Evolutionary conservation across 1,284 basidiomycete species (phyloP).

Genomic region (Grifola frondosa): DNA sequence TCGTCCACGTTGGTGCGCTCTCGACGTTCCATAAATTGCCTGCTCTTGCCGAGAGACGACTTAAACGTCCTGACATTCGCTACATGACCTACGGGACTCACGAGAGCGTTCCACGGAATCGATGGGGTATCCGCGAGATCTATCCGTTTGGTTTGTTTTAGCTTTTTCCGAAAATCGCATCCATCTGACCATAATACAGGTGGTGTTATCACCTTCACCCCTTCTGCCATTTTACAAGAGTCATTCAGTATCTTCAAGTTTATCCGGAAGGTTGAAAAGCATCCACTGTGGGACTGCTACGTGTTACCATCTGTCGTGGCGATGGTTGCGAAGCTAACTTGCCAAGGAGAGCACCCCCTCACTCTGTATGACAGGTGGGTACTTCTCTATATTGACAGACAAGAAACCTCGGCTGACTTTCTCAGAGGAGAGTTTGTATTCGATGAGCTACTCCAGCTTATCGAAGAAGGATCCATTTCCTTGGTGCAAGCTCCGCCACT

Average conservation of each 20-base stretch:
- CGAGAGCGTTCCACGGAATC: constrained; percentile 41
- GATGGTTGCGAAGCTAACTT: constrained; percentile 34
- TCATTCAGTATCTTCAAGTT: constrained; percentile 42
- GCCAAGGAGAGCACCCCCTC: constrained; percentile 22
- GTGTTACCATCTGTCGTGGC: constrained; percentile 60
- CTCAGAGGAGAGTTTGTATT: constrained; percentile 40
- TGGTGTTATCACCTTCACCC: constrained; percentile 66
- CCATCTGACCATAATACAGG: constrained; percentile 39
- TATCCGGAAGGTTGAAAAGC: constrained; percentile 50
- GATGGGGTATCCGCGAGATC: constrained; percentile 62
- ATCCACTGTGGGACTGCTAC: constrained; percentile 67
- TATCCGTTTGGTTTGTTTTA: constrained; percentile 55
- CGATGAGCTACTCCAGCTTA: constrained; percentile 42
- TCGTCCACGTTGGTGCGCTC: constrained; percentile 63
- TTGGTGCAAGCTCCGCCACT: constrained; percentile 45
- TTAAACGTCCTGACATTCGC: constrained; percentile 42
- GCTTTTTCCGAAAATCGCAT: constrained; percentile 11
- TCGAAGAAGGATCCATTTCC: constrained; percentile 51
- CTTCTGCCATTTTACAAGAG: constrained; percentile 53
- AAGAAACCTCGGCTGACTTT: neutral
- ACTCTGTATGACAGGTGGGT: constrained; percentile 26
- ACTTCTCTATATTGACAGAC: no score
- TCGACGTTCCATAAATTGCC: constrained; percentile 46
- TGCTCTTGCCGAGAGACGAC: constrained; percentile 44
- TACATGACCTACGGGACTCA: constrained; percentile 70